Evolutionary conservation across 169 alveolate genomes (phyloP), one percentile per base, ranked within the genome.

Genomic region (Theileria orientalis): DNA sequence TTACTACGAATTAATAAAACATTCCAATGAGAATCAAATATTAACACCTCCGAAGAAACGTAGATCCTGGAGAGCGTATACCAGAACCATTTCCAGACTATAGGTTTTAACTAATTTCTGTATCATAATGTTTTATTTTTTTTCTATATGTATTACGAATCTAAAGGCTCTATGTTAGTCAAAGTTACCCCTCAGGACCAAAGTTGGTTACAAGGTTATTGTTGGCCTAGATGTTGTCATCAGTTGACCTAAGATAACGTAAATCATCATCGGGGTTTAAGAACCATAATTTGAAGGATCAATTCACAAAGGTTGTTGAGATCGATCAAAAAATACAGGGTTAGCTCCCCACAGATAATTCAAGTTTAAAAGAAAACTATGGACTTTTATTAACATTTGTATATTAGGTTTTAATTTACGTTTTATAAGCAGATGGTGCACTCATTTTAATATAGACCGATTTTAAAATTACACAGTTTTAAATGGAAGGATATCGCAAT

Each of bases 251-350:
- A 62, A 78, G 86, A 25, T 27, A 27, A 70, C 21, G 19, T 30
- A 29, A 66, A 33, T 78, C 86, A 78, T 78, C 86, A 78, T 78
- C 76, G 86, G 86, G 86, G 86, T 76, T 76, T 78, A 69, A 78
- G 86, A 78, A 78, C 86, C 86, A 68, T 78, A 82, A 52, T 78
- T 78, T 82, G 86, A 78, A 78, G 86, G 61, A 78, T 78, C 86
- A 78, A 78, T 69, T 78, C 86, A 78, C 86, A 69, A n/a, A 52
- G 80, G 54, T 30, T 69, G 23, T 59, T 1, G 47, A 21, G 46
- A 16, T 21, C 19, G 29, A 5, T 25, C 46, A 41, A 33, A 33
- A 59, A 37, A 59, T 30, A 59, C 25, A 29, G 13, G n/a, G 44
- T 35, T 37, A 13, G 35, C 35, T 46, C 74, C 74, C 74, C 74